Evolutionary conservation across 495 filamentous ascomycete species (phyloP).

Genomic region (Penicillium angulare): DNA sequence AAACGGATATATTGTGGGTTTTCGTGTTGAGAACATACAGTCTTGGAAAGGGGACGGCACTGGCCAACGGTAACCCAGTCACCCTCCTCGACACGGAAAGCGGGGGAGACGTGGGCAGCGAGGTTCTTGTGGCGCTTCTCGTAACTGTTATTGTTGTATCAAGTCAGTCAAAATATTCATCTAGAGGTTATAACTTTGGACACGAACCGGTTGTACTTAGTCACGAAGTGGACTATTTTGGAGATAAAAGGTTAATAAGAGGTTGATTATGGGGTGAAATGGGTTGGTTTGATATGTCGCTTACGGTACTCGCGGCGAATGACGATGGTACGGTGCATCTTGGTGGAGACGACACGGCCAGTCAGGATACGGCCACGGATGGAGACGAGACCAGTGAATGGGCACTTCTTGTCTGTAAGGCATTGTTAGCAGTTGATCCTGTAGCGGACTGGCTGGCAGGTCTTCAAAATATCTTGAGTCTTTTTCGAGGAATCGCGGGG

Average conservation of each 20-base stretch:
- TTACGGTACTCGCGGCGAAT: slow-evolving; percentile 95
- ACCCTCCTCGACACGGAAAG: slow-evolving; percentile 99
- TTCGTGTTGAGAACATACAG: slow-evolving; percentile 75
- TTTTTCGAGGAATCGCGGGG: slow-evolving; percentile 13
- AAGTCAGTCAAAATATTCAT: too few species aligned
- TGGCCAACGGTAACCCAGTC: slow-evolving; percentile 99
- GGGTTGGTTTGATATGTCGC: too few species aligned
- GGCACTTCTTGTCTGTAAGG: slow-evolving; percentile 97
- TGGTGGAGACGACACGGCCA: slow-evolving; percentile 97
- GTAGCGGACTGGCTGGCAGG: slow-evolving; percentile 10
- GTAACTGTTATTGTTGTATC: slow-evolving; percentile 98
- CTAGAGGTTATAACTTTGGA: too few species aligned
- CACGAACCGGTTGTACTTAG: too few species aligned
- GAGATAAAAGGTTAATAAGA: too few species aligned
- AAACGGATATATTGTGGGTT: too few species aligned
- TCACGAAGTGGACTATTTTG: too few species aligned
- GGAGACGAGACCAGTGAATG: slow-evolving; percentile 95
- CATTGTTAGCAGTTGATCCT: slow-evolving; percentile 24
- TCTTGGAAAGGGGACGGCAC: slow-evolving; percentile 98
- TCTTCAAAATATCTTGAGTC: slow-evolving; percentile 8
- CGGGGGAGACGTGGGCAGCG: slow-evolving; percentile 95
- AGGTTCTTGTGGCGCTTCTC: slow-evolving; percentile 99
- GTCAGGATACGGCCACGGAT: slow-evolving; percentile 99
- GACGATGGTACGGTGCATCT: slow-evolving; percentile 99
- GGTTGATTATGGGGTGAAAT: too few species aligned